phyloP scores from a whole-genome alignment of 176 grass and related monocot species.

The Melocanna baccifera region DNA sequence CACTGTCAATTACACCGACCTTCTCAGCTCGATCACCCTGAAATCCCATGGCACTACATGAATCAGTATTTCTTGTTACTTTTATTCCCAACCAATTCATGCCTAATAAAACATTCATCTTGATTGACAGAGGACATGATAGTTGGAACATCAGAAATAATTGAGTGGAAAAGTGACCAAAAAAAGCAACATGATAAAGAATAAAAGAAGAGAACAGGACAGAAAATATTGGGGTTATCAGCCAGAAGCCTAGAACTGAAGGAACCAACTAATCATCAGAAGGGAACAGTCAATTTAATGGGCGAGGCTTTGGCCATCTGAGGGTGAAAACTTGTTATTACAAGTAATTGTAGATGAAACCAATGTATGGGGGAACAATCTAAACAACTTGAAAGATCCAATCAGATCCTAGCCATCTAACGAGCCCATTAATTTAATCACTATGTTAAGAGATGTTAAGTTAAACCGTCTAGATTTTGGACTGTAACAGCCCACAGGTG shows the following conservation, averaged over 20 bases:
- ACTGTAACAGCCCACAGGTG: neutral
- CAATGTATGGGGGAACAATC: neutral
- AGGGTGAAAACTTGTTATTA: neutral
- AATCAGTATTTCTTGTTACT: constrained; percentile 16
- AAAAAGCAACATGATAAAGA: neutral
- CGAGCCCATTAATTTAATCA: neutral
- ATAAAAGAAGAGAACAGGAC: neutral
- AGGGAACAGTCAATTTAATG: neutral
- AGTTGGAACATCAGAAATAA: constrained; percentile 1
- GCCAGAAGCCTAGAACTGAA: neutral
- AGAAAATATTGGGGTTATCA: neutral
- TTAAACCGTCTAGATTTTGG: neutral
- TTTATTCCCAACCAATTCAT: neutral
- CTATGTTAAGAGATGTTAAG: neutral
- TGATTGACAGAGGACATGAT: neutral
- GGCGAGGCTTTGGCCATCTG: neutral
- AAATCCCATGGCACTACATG: constrained; percentile 34
- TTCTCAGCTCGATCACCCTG: constrained; percentile 96
- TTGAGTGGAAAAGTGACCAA: neutral
- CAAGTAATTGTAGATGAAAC: neutral
- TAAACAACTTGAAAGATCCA: neutral
- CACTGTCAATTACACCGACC: constrained; percentile 91
- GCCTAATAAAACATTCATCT: neutral
- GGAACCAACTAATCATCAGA: neutral
- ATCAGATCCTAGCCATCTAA: neutral